Evolutionary conservation across 306 rosid species (phyloP), one percentile per base, ranked within the genome.

Genomic region (Trichosanthes truncata): DNA sequence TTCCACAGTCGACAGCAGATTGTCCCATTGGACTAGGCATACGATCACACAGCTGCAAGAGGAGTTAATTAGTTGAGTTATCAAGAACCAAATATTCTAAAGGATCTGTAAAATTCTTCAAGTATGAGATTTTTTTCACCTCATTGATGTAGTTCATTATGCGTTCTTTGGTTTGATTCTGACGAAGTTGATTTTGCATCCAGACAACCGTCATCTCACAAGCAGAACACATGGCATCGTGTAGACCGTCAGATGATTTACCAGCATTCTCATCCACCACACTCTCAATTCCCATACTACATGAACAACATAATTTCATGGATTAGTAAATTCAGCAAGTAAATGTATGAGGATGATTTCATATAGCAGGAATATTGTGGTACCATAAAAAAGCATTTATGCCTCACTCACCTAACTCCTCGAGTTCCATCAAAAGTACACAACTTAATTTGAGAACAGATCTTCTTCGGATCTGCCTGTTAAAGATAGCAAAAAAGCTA

Each of bases 161-260:
- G 55, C 35, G 78, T 43, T 89, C 91, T 84, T 79, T 83, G 18
- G 97, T 91, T 84, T 82, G 90, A 45, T 95, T 95, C 83, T 90
- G 93, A 78, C 52, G 83, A 78, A 95, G 83, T 85, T 88, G 93
- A 84, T 62, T 91, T 81, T 89, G 93, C 93, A 93, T 90, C 99
- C 99, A 95, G 51, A 90, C 83, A 9, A 95, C 97, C 5, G 97
- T 90, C 97, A 92, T 95, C 88, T 95, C 96, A 78, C 99, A 95
- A 60, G 84, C 84, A 76, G 93, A 81, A 84, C 99, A 95, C 43
- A 84, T 25, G 79, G 93, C 96, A 59, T 89, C 97, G 14, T 11
- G 76, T 51, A 52, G 17, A 66, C 79, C 79, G n/a, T 86, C 84
- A 15, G 86, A 83, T 77, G 89, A 87, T 82, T 87, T 79, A 52